Conservation (phyloP, 2,329 filamentous ascomycete species). For the Colletotrichum orbiculare region DNA sequence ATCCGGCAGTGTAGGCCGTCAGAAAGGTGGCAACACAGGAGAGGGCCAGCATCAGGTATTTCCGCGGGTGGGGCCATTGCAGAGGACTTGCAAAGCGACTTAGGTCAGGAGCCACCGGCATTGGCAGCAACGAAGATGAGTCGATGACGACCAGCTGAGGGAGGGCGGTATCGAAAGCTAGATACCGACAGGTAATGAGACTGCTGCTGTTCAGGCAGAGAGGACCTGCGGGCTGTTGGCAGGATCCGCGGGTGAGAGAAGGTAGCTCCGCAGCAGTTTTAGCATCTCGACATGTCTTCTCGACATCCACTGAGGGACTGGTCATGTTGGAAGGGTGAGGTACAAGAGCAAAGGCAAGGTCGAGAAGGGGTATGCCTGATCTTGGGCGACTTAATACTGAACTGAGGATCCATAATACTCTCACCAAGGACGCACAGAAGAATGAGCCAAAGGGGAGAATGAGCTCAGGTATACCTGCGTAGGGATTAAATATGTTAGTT, state of each 20-base stretch:
- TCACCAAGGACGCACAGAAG: too few species aligned
- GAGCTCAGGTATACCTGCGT: too few species aligned
- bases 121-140: conserved; percentile 41
- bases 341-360: background rate
- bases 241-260: background rate
- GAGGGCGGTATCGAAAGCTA: conserved; percentile 53
- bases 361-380: background rate
- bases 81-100: conserved; percentile 76
- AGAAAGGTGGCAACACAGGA: conserved; percentile 81
- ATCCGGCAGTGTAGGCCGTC: conserved; percentile 84
- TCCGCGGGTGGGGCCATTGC: conserved; percentile 76
- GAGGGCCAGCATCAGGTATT: conserved; percentile 76
- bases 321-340: background rate
- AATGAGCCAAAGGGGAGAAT: too few species aligned
- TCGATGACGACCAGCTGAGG: conserved; percentile 42
- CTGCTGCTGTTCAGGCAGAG: conserved; percentile 28
- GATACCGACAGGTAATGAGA: conserved; percentile 52
- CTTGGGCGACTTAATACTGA: background rate
- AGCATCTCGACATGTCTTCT: too few species aligned
- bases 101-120: conserved; percentile 73
- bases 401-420: too few species aligned
- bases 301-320: too few species aligned
- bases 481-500: too few species aligned
- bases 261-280: background rate
- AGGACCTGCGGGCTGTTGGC: background rate